These are phyloP conservation scores for Suhomyces wounanorum DNA, from an alignment of 1,139 yeast genomes.

Conservation along the genomic window DNA sequence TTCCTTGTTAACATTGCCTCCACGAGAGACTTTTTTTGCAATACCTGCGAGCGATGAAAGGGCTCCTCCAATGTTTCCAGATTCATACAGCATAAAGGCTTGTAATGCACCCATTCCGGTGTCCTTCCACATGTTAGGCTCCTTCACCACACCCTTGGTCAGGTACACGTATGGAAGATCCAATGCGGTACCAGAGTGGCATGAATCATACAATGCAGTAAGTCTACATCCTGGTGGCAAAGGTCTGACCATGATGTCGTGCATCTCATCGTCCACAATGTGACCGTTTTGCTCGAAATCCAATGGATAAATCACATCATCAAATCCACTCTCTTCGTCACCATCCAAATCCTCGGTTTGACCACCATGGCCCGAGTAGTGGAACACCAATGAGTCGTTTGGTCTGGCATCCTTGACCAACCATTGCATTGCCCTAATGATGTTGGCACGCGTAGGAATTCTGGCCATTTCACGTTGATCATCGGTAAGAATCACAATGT, in stretches of 20 bases:
- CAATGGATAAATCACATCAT: slow-evolving; percentile 88
- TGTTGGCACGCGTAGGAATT: slow-evolving; percentile 77
- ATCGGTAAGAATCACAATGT: slow-evolving; percentile 83
- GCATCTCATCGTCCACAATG: slow-evolving; percentile 83
- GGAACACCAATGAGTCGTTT: slow-evolving; percentile 84
- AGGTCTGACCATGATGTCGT: slow-evolving; percentile 74
- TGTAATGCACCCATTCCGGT: slow-evolving; percentile 75
- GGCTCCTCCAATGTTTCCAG: slow-evolving; percentile 66
- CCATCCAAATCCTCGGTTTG: slow-evolving; percentile 78
- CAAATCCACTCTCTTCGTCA: slow-evolving; percentile 88
- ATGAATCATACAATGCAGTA: slow-evolving; percentile 88
- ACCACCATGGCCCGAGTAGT: slow-evolving; percentile 95
- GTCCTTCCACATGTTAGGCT: slow-evolving; percentile 84
- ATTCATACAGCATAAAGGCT: slow-evolving; percentile 71
- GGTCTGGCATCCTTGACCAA: slow-evolving; percentile 78
- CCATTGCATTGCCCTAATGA: slow-evolving; percentile 90
- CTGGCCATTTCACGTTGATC: slow-evolving; percentile 65
- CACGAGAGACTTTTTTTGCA: slow-evolving; percentile 44
- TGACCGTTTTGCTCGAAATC: slow-evolving; percentile 78
- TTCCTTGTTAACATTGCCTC: slow-evolving; percentile 30
- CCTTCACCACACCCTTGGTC: slow-evolving; percentile 88
- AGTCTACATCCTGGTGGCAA: slow-evolving; percentile 82
- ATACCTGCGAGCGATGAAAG: slow-evolving; percentile 46
- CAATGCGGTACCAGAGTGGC: slow-evolving; percentile 90
- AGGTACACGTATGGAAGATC: slow-evolving; percentile 89